phyloP scores from a whole-genome alignment of 176 grass and related monocot genomes.

The Triticum turgidum region DNA sequence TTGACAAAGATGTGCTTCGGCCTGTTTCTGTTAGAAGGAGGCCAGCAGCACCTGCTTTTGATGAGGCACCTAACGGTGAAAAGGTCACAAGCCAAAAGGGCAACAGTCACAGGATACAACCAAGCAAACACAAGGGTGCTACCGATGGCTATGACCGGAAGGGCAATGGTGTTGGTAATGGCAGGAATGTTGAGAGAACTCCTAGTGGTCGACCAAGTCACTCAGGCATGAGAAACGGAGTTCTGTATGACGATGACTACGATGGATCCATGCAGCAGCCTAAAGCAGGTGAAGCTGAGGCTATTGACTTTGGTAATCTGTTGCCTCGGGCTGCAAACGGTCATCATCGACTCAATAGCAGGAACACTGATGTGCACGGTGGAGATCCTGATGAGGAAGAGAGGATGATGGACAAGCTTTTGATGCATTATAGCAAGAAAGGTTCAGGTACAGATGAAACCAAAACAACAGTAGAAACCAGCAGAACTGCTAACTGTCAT shows the following conservation, averaged over 20 bases:
- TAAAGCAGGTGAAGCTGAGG: slow-evolving; percentile 39
- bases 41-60: background rate
- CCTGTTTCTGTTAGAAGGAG: slow-evolving; percentile 73
- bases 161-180: slow-evolving; percentile 8
- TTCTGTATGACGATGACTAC: slow-evolving; percentile 30
- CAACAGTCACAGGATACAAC: slow-evolving; percentile 30
- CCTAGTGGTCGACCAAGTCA: slow-evolving; percentile 32
- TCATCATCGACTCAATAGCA: slow-evolving; percentile 29
- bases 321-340: slow-evolving; percentile 25
- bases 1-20: slow-evolving; percentile 31
- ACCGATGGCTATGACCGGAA: slow-evolving; percentile 20
- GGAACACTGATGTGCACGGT: background rate
- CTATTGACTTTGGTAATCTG: slow-evolving; percentile 71
- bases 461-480: background rate
- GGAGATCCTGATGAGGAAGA: slow-evolving; percentile 59
- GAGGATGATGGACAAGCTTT: slow-evolving; percentile 74
- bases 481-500: background rate
- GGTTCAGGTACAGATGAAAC: slow-evolving; percentile 23
- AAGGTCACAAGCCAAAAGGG: slow-evolving; percentile 33
- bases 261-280: slow-evolving; percentile 18
- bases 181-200: slow-evolving; percentile 30
- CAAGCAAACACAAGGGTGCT: slow-evolving; percentile 29
- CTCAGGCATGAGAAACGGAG: slow-evolving; percentile 34
- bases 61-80: slow-evolving; percentile 29
- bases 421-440: slow-evolving; percentile 75